Evolutionary conservation across 73 alveolate genomes (phyloP).

Genomic region (Paramecium primaurelia): DNA sequence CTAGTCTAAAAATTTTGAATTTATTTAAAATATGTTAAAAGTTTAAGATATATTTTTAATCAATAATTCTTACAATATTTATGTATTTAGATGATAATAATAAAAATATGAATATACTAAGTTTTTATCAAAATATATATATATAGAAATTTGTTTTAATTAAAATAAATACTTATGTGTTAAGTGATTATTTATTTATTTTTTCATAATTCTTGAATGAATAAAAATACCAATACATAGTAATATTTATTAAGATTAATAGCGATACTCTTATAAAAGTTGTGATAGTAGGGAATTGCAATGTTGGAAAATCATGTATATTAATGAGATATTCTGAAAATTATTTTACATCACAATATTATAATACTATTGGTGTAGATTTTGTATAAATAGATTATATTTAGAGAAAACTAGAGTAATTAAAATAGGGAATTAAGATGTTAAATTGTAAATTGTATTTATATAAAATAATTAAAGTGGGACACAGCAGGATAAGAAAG

Average conservation of each 20-base stretch:
- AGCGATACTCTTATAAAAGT: conserved; percentile 6
- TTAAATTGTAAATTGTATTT: conserved; percentile 6
- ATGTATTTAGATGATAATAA: too few relatives aligned
- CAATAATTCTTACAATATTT: neutral
- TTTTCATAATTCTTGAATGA: neutral
- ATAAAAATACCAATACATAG: neutral
- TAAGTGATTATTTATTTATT: neutral
- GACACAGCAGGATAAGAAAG: conserved; percentile 45
- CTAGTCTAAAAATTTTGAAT: neutral
- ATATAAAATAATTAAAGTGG: neutral
- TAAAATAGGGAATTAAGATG: neutral
- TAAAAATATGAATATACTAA: too few relatives aligned
- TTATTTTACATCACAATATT: neutral
- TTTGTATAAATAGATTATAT: neutral
- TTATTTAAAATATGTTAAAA: neutral
- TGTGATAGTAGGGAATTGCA: neutral
- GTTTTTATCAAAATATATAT: neutral
- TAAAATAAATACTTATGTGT: neutral
- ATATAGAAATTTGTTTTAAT: too few relatives aligned
- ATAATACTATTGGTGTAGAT: conserved; percentile 15
- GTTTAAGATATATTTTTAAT: neutral
- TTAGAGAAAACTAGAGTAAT: neutral
- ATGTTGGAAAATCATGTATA: conserved; percentile 19
- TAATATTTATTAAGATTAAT: neutral
- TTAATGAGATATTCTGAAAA: conserved; percentile 4